Evolutionary conservation across 345 rosid genomes (phyloP), one percentile per base, ranked within the genome.

Genomic region (Gossypioides kirkii): DNA sequence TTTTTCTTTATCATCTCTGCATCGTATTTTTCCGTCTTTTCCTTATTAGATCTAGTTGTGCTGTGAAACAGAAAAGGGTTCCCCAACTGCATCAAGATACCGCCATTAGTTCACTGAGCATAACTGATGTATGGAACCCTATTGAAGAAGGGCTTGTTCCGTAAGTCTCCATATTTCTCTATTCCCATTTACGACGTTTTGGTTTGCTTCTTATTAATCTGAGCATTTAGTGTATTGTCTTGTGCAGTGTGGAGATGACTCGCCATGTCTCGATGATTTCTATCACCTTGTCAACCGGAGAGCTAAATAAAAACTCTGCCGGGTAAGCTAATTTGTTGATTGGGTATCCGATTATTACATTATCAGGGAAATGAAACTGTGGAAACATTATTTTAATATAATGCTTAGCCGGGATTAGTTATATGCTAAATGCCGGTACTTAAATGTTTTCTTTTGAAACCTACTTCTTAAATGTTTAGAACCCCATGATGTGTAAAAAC

Each of bases 61-160:
- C 28, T 36, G 3, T 70, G 20, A 69, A 84, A 70, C 91, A 92
- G 99, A 87, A 88, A 79, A 83, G 88, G 74, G 75, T 91, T 49
- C 91, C 93, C 22, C 87, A 80, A 38, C 84, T 95, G 89, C 87
- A 90, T 87, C 99, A 95, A 84, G 94, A 92, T 76, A 84, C 94
- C 76, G 83, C 86, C 53, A 91, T 92, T 83, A 85, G 92, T 82
- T 95, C 99, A 49, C 84, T 86, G 71, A 91, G 99, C 82, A 88
- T 92, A 73, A 95, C 91, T 72, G 98, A 92, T 84, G 89, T 87
- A 20, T 92, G 96, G 96, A 97, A 95, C 84, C 98, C 98, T 74
- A 86, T 80, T 10, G 98, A 95, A 80, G 99, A 95, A 80, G 99
- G 99, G 58, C 97, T 95, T 78, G 78, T 86, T 36, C 93, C 97